Evolutionary conservation across 1,284 basidiomycete genomes (phyloP).

Genomic region (Trichosporon inkin): DNA sequence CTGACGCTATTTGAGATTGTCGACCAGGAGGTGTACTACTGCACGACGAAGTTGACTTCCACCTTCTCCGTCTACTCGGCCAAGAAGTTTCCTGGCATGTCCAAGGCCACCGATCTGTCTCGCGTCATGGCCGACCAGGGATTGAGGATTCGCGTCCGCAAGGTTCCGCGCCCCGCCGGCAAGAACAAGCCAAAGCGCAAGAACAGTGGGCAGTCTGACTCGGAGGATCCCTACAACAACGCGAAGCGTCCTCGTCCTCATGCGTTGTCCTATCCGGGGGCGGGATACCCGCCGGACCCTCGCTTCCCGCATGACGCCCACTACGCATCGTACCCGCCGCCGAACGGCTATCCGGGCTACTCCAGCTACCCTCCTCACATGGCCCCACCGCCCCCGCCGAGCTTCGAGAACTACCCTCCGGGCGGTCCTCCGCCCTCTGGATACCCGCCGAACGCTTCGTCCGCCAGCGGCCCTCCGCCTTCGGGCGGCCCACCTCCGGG

Average conservation of each 20-base stretch:
- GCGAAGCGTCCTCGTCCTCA: slow-evolving; percentile 5
- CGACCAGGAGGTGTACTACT: slow-evolving; percentile 76
- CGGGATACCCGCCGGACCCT: slow-evolving; percentile 5
- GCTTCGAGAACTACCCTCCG: slow-evolving; percentile 18
- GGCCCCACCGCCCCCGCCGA: slow-evolving; percentile 17
- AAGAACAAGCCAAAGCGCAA: slow-evolving; percentile 24
- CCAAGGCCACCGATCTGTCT: slow-evolving; percentile 81
- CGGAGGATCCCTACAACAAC: slow-evolving; percentile 20
- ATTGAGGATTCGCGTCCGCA: slow-evolving; percentile 85
- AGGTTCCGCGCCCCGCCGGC: slow-evolving; percentile 56
- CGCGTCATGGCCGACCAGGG: slow-evolving; percentile 85
- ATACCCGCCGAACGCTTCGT: slow-evolving; percentile 7
- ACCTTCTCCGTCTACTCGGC: slow-evolving; percentile 84
- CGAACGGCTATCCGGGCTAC: slow-evolving; percentile 13
- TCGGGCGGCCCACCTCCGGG: slow-evolving; percentile 6
- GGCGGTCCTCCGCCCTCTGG: slow-evolving; percentile 16
- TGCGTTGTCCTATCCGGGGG: neutral
- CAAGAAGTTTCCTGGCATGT: slow-evolving; percentile 87
- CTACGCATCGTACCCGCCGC: slow-evolving; percentile 18
- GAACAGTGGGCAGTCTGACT: slow-evolving; percentile 20
- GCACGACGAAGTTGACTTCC: slow-evolving; percentile 78
- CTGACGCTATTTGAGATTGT: slow-evolving; percentile 89
- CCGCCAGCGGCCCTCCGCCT: slow-evolving; percentile 9
- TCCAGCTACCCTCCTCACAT: slow-evolving; percentile 15
- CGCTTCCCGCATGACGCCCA: slow-evolving; percentile 17